These are phyloP conservation scores for Dryas integrifolia DNA, from an alignment of 331 rosid species.

Conservation along the genomic window DNA sequence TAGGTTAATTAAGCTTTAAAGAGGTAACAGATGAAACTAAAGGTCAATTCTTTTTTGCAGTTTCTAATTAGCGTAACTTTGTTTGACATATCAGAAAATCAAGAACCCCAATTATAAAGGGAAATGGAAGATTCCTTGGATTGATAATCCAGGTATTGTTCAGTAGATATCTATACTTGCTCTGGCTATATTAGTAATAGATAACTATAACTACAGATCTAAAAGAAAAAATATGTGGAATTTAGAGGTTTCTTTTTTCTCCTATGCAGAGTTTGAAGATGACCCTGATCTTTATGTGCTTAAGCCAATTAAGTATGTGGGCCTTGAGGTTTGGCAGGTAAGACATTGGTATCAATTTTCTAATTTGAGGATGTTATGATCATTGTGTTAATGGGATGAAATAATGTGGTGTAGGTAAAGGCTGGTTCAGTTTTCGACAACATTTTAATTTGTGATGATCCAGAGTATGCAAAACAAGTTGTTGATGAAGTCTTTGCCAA, in stretches of 20 bases:
- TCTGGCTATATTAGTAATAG: not conserved
- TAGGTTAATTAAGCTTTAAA: constrained; percentile 29
- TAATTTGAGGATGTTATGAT: constrained; percentile 5
- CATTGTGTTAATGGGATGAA: constrained; percentile 25
- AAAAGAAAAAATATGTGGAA: not conserved
- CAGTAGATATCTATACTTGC: not conserved
- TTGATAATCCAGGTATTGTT: constrained; percentile 71
- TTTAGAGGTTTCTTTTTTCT: constrained; percentile 13
- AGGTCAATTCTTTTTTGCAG: constrained; percentile 11
- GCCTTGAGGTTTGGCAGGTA: constrained; percentile 93
- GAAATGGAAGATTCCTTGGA: constrained; percentile 79
- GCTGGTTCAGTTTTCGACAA: constrained; percentile 84
- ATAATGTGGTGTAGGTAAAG: constrained; percentile 58
- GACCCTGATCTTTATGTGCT: constrained; percentile 85
- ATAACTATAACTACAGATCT: not conserved
- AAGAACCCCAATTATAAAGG: constrained; percentile 89
- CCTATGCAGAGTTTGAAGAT: constrained; percentile 67
- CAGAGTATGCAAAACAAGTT: constrained; percentile 76
- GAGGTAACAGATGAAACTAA: constrained; percentile 14
- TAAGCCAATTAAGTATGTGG: constrained; percentile 77
- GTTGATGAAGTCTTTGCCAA: constrained; percentile 68
- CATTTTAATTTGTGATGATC: constrained; percentile 73
- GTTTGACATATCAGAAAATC: constrained; percentile 57
- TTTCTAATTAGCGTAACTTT: constrained; percentile 28
- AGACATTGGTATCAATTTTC: constrained; percentile 19